These are phyloP conservation scores for Xerocomellus intermedius DNA, from an alignment of 768 basidiomycete species.

Conservation along the genomic window DNA sequence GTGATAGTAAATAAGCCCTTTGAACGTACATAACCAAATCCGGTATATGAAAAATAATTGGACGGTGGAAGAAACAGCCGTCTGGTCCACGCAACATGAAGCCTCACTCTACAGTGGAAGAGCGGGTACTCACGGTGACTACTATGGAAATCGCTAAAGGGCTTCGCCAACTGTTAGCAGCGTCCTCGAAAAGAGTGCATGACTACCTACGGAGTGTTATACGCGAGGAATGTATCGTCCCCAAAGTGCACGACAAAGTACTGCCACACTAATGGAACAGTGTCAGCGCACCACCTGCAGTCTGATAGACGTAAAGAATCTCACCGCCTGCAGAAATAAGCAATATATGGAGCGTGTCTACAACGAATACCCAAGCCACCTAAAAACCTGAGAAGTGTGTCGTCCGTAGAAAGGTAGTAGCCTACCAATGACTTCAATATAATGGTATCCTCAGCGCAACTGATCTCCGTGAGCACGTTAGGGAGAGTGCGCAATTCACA, in stretches of 20 bases:
- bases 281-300: neutral
- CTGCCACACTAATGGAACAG: slow-evolving; percentile 18
- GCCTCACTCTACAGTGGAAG: neutral
- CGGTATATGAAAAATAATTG: slow-evolving; percentile 28
- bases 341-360: too few species aligned
- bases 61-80: slow-evolving; percentile 19
- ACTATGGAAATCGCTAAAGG: slow-evolving; percentile 20
- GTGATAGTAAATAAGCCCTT: neutral
- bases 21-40: slow-evolving; percentile 24
- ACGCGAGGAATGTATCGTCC: slow-evolving; percentile 8
- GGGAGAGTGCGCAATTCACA: neutral
- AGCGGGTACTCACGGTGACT: slow-evolving; percentile 18
- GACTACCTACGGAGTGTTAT: slow-evolving; percentile 19
- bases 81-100: slow-evolving; percentile 19
- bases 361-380: slow-evolving; percentile 27
- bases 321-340: slow-evolving; percentile 22
- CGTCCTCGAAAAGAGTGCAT: slow-evolving; percentile 2
- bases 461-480: slow-evolving; percentile 8
- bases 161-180: slow-evolving; percentile 13
- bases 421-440: slow-evolving; percentile 18
- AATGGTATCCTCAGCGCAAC: slow-evolving; percentile 10
- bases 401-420: neutral
- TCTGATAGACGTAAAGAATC: neutral
- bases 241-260: slow-evolving; percentile 23
- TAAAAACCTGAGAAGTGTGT: neutral